A percentile compares a stretch with the other conserved stretches of the same genome.
Conservation (phyloP, 75 land plant genomes). For the Sequoiadendron giganteum region DNA sequence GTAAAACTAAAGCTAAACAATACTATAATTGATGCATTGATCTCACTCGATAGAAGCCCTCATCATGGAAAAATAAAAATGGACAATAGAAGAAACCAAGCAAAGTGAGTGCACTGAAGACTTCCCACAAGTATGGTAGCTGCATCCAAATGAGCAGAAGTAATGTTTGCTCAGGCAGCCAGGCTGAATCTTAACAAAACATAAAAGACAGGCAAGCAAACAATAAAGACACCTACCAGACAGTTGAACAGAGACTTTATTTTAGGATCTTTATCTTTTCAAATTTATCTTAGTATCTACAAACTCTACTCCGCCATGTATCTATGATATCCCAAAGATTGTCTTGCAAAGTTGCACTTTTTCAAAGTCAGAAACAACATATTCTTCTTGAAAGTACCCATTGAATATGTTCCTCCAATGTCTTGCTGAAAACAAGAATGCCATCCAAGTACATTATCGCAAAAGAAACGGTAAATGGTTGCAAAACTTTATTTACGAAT, state of each 20-base stretch:
- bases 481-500: slow-evolving; percentile 10
- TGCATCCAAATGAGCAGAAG: neutral
- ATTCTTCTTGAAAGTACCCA: neutral
- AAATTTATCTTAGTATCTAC: no score
- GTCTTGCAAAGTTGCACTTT: neutral
- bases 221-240: neutral
- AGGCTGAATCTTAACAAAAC: neutral
- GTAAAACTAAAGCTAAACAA: neutral
- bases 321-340: neutral
- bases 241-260: neutral
- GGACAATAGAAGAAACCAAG: neutral
- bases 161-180: neutral
- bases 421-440: neutral
- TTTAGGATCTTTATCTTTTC: neutral
- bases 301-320: neutral
- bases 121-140: neutral
- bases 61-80: neutral
- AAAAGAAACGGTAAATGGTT: neutral
- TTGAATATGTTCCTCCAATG: neutral
- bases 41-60: neutral
- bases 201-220: no score
- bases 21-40: neutral
- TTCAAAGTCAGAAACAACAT: neutral
- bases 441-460: neutral
- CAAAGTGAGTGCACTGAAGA: neutral